Base-by-base conservation (phyloP, 2,329 filamentous ascomycete species). In the Exophiala phaeomuriformis region DNA sequence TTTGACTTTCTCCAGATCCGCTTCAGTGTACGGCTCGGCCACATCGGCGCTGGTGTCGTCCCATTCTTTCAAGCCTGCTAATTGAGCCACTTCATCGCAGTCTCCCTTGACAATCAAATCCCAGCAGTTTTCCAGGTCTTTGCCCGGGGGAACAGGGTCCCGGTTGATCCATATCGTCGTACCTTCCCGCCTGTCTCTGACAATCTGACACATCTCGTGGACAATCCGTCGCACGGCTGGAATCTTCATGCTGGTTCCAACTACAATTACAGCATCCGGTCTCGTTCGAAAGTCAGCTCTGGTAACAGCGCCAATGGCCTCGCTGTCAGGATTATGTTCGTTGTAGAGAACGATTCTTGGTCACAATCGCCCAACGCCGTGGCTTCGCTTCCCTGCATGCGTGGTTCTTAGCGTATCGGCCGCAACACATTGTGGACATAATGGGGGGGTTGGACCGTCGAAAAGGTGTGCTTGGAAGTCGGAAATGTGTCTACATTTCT, bases 341-440 rank as follows among this genome's bases (percentile, higher is more conserved):
- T 97, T 96, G 74, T 98, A 98, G 6, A 98, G 78, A 3, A 97
- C 91, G 75, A 98, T 96, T 53, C 93, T 82, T 27, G 93, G 93
- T 27, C 93, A 83, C 58, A 98, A 74, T 57, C 88, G 83, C 40
- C 93, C 93, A 63, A 98, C 86, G 1, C 93, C 93, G 65, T 96
- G 93, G 66, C 90, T 95, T 55, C 93, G 83, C 71, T 95, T 91
- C 46, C 90, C 90, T 8, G 84, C 86, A 58, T 83, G 77, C 3
- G 78, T 77, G 10, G 85, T 87, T 64, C 93, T 86, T 45, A 90
- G 80, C 53, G 81, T 71, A 66, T 98, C 91, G 53, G 82, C 81
- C 57, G 80, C 81, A 49, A 83, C 79, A 68, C 93, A 98, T 45
- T 79, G 77, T 7, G 75, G 74, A 69, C 93, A 98, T 6, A 85